Conservation (phyloP, 1,284 basidiomycete species). For the Ganoderma lucidum region DNA sequence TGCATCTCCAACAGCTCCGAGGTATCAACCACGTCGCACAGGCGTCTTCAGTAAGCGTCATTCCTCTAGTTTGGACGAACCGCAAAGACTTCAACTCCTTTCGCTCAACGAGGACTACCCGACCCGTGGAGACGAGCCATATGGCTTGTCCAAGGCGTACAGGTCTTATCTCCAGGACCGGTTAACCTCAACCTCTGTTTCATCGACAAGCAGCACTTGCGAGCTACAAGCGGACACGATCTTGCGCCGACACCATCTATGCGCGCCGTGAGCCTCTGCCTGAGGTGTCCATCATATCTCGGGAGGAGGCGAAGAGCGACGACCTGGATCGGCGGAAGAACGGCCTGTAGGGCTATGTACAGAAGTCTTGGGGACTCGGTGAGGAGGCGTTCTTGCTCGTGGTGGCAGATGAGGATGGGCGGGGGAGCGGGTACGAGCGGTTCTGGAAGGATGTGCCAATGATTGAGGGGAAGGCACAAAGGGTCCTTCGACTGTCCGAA, state of each 20-base stretch:
- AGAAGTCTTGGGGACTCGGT: too few species aligned
- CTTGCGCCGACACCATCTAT: constrained; percentile 51
- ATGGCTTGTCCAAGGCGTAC: constrained; percentile 78
- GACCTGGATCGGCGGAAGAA: too few species aligned
- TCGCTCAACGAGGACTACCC: constrained; percentile 72
- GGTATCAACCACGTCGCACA: constrained; percentile 72
- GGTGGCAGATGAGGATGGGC: too few species aligned
- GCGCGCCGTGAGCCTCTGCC: constrained; percentile 49
- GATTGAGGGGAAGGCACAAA: constrained; percentile 51
- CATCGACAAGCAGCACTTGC: constrained; percentile 53
- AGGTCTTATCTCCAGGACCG: constrained; percentile 21
- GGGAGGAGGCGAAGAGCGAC: too few species aligned
- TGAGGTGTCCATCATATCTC: constrained; percentile 30
- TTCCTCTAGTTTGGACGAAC: constrained; percentile 61
- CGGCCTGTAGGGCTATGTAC: too few species aligned
- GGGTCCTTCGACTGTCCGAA: constrained; percentile 75
- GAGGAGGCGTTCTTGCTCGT: too few species aligned
- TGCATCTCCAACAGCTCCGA: constrained; percentile 47
- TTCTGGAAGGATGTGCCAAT: constrained; percentile 61
- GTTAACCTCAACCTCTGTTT: neutral
- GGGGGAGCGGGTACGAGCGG: too few species aligned
- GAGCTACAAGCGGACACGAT: constrained; percentile 78
- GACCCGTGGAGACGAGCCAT: constrained; percentile 75
- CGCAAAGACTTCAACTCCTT: constrained; percentile 67
- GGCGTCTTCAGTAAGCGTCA: constrained; percentile 77